Evolutionary conservation across 2,329 filamentous ascomycete genomes (phyloP).

Genomic region (Fusarium dlaminii): DNA sequence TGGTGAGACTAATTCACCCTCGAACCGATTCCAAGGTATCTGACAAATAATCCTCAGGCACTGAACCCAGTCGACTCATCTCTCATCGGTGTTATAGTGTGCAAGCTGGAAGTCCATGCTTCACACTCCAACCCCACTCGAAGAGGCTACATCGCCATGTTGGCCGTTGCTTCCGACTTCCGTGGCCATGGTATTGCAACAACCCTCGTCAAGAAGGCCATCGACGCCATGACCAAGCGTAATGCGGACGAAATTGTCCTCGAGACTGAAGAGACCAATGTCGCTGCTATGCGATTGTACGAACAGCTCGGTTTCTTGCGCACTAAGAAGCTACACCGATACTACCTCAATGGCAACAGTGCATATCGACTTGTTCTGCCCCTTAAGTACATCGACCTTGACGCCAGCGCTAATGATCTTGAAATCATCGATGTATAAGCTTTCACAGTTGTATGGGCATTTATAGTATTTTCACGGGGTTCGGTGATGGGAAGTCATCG

Average conservation of each 20-base stretch:
- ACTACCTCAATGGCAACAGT: constrained; percentile 96
- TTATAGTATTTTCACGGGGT: not conserved
- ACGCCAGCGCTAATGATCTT: constrained; percentile 50
- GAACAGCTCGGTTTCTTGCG: constrained; percentile 91
- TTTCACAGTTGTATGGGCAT: not conserved
- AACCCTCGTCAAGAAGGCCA: constrained; percentile 85
- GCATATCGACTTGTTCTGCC: constrained; percentile 89
- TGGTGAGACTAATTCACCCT: constrained; percentile 63
- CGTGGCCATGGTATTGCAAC: constrained; percentile 90
- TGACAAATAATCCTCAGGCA: constrained; percentile 54
- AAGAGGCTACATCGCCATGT: constrained; percentile 97
- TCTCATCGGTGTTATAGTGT: constrained; percentile 91
- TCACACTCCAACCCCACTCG: constrained; percentile 78
- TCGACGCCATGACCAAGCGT: constrained; percentile 86
- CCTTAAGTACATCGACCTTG: constrained; percentile 65
- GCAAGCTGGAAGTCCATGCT: constrained; percentile 90
- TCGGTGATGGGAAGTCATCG: not conserved
- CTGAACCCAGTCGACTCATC: constrained; percentile 67
- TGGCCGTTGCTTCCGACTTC: constrained; percentile 84
- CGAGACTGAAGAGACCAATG: constrained; percentile 94
- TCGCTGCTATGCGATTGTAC: constrained; percentile 89
- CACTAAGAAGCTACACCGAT: constrained; percentile 91
- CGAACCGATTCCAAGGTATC: constrained; percentile 9
- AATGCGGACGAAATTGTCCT: constrained; percentile 94
- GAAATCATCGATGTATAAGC: constrained; percentile 43